Base-by-base conservation (phyloP, 768 basidiomycete species). In the Termitomyces titanicus region DNA sequence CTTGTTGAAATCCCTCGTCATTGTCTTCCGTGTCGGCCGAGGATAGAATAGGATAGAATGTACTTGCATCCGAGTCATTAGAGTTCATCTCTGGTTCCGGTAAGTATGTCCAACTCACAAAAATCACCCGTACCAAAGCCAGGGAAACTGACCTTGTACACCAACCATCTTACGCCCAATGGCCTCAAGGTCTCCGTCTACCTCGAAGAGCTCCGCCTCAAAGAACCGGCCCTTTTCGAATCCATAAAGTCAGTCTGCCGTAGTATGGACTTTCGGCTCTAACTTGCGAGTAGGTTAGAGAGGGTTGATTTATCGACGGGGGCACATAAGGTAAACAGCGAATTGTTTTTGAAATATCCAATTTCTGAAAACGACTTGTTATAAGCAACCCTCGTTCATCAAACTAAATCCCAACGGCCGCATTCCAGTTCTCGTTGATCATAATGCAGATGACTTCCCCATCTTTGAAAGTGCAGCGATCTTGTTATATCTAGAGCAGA, bases 401-500 rank as follows among this genome's bases (percentile, higher is more conserved):
- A 78, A 81, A 38, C 62, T 87, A 59, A 89, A 89, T 68, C 88
- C 86, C 13, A 89, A 88, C 57, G 86, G 86, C 33, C 66, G 88
- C 38, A 90, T 92, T 51, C 88, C 89, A 4, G 78, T 78, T 18
- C 69, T 92, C 38, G 73, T 83, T 37, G 87, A 92, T 65, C 79
- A 76, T 50, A 71, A 74, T 22, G 80, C 82, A 58, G 74, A 82
- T 62, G 69, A 84, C 62, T 91, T 91, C 64, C 59, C 61, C 9
- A 81, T 91, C 35, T 92, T 92, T 62, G 91, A 93, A 65, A 85
- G 82, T 5, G 85, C 86, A 3, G 91, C 92, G 17, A 94, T 96
- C 56, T 68, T 94, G 50, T 69, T 93, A 15, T 95, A 90, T 66
- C 82, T 96, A 44, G 77, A 78, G 13, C 86, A 91, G 63, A 81